Base-by-base conservation (phyloP, 2,329 filamentous ascomycete genomes). In the Taxawa tesnikishii region DNA sequence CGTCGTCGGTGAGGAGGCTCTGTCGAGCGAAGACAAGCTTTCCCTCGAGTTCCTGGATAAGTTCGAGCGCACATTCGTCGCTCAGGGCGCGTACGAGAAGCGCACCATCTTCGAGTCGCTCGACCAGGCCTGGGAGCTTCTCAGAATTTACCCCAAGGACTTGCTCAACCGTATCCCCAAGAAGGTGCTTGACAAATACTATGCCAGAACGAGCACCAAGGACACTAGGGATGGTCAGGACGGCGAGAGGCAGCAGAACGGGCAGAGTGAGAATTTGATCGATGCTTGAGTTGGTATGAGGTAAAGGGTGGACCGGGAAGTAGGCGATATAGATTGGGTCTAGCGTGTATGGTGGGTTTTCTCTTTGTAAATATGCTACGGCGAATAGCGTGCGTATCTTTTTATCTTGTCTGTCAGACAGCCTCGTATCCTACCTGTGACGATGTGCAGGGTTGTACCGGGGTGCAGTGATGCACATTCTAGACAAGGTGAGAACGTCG, bases 1-100 rank as follows among this genome's bases (percentile, higher is more conserved):
- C 39, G 90, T 98, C 59, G 90, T 98, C 38, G 90, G 90, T 65
- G 92, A 98, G 64, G 90, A 98, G 59, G 90, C 90, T 19, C 63
- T 98, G 53, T 94, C 85, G 16, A 73, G 82, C 33, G 90, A 98
- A 64, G 90, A 98, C 65, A 96, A 96, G 68, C 75, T 96, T 37
- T 94, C 88, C 6, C 74, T 98, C 23, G 90, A 98, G 60, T 98
- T 98, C 69, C 66, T 98, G 48, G 88, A 96, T 55, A 96, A 96
- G 65, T 98, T 98, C 54, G 90, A 98, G 67, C 79, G 82, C 42
- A 83, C 81, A 37, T 98, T 96, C 62, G 93, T 98, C 58, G 69
- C 72, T 42, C 90, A 98, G 62, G 83, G 83, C 33, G 67, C 85
- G 12, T 98, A 98, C 63, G 90, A 98, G 63, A 79, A 80, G 43